These are phyloP conservation scores for Eudorina sp. DNA, from an alignment of 139 green algal species.

Conservation along the genomic window DNA sequence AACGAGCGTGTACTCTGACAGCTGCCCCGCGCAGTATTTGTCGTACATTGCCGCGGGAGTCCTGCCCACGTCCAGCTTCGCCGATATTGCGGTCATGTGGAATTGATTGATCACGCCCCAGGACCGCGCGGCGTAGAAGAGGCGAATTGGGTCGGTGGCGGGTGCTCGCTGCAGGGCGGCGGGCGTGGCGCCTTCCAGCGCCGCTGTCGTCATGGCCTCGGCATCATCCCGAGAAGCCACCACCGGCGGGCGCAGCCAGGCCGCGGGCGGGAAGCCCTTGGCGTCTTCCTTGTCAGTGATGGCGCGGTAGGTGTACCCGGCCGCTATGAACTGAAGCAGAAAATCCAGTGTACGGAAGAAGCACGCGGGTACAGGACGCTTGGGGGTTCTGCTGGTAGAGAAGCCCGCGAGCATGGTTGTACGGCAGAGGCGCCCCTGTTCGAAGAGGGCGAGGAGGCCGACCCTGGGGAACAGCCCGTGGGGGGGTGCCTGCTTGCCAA, in stretches of 20 bases:
- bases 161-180: background rate
- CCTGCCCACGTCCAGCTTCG: background rate
- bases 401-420: constrained; percentile 25
- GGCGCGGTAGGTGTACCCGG: constrained; percentile 20
- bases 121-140: constrained; percentile 1
- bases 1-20: constrained; percentile 1
- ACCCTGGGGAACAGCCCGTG: background rate
- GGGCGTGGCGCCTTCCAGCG: background rate
- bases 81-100: background rate
- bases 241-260: background rate
- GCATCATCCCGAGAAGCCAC: constrained; percentile 1
- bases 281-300: constrained; percentile 40
- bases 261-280: constrained; percentile 37
- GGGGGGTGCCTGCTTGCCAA: background rate
- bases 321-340: background rate
- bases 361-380: background rate
- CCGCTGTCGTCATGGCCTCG: background rate
- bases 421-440: constrained; percentile 8
- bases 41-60: background rate
- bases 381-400: background rate
- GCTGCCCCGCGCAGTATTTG: background rate
- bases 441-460: background rate
- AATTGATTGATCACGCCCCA: constrained; percentile 9
- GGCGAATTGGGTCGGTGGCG: background rate
- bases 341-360: constrained; percentile 48